Evolutionary conservation across 345 rosid species (phyloP).

Genomic region (Gossypium longicalyx): DNA sequence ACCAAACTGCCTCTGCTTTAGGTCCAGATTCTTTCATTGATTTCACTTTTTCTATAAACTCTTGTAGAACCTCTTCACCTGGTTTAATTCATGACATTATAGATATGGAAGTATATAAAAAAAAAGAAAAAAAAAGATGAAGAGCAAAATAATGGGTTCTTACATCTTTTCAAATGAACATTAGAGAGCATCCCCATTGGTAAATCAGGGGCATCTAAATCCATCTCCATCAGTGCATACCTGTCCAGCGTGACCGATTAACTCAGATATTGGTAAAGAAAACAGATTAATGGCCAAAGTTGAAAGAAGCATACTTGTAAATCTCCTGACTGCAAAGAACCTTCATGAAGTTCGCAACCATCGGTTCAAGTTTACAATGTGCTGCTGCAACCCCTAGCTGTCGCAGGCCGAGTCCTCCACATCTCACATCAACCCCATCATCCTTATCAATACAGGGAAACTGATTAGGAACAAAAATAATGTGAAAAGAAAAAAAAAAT

Average conservation of each 20-base stretch:
- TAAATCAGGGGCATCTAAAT: slow-evolving; percentile 60
- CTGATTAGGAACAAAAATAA: background rate
- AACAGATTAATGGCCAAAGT: background rate
- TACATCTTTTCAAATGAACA: slow-evolving; percentile 61
- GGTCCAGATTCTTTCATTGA: slow-evolving; percentile 42
- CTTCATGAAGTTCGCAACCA: slow-evolving; percentile 59
- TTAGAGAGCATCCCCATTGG: slow-evolving; percentile 66
- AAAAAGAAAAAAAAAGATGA: no score
- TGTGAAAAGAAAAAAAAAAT: background rate
- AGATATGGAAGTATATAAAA: background rate
- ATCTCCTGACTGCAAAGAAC: slow-evolving; percentile 67
- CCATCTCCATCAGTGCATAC: slow-evolving; percentile 74
- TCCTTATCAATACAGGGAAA: slow-evolving; percentile 26
- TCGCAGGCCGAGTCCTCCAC: slow-evolving; percentile 64
- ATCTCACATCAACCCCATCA: slow-evolving; percentile 67
- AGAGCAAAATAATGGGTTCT: background rate
- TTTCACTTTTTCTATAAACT: slow-evolving; percentile 50
- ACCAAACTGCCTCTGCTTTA: slow-evolving; percentile 59
- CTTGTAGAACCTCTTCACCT: slow-evolving; percentile 63
- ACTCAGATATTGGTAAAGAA: background rate
- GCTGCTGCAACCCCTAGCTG: slow-evolving; percentile 62
- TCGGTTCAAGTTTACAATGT: slow-evolving; percentile 65
- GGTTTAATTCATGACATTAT: background rate
- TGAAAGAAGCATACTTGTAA: slow-evolving; percentile 37
- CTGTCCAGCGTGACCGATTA: slow-evolving; percentile 20